phyloP scores from a whole-genome alignment of 1,284 basidiomycete genomes.

The Moesziomyces globuligerus region DNA sequence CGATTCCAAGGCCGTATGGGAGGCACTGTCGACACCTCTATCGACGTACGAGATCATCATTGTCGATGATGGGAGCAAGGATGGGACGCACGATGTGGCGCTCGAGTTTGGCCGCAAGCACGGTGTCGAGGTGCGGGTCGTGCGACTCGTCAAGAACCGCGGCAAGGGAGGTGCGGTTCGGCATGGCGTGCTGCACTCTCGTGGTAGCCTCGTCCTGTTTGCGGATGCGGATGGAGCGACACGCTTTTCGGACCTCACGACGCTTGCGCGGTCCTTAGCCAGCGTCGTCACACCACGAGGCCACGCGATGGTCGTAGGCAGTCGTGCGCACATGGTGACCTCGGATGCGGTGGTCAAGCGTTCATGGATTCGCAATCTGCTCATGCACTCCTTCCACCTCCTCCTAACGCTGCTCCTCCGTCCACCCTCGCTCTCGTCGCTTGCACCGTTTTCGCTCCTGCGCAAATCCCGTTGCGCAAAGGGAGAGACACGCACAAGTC shows the following conservation, averaged over 20 bases:
- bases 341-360: slow-evolving; percentile 94
- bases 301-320: slow-evolving; percentile 79
- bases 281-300: slow-evolving; percentile 64
- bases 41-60: slow-evolving; percentile 77
- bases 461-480: neutral
- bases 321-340: slow-evolving; percentile 87
- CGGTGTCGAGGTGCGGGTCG: slow-evolving; percentile 75
- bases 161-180: slow-evolving; percentile 92
- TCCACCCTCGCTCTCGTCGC: slow-evolving; percentile 40
- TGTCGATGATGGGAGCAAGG: slow-evolving; percentile 87
- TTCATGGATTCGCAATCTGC: slow-evolving; percentile 83
- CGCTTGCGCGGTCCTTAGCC: slow-evolving; percentile 76
- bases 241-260: slow-evolving; percentile 80
- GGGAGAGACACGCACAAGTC: neutral
- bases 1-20: neutral
- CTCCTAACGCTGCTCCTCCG: slow-evolving; percentile 54
- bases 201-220: slow-evolving; percentile 84
- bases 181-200: slow-evolving; percentile 76
- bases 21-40: slow-evolving; percentile 26
- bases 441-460: no score
- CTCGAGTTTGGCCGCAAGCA: slow-evolving; percentile 75
- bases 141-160: slow-evolving; percentile 80
- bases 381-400: slow-evolving; percentile 89
- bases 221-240: slow-evolving; percentile 94
- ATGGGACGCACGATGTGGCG: slow-evolving; percentile 77